phyloP scores from a whole-genome alignment of 176 grass and related monocot genomes.

The Raddia distichophylla region DNA sequence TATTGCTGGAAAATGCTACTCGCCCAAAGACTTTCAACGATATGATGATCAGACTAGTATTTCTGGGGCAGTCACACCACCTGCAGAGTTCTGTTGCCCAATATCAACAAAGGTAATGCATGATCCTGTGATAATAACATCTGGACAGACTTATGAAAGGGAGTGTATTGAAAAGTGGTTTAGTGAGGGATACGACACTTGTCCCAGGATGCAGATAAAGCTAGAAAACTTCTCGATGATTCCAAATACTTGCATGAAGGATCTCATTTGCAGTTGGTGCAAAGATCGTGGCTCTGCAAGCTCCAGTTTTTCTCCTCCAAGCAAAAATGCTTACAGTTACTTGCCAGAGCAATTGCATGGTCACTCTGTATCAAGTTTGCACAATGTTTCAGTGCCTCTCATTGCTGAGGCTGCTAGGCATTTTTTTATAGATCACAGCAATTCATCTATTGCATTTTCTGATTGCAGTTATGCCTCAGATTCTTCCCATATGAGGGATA shows the following conservation, averaged over 20 bases:
- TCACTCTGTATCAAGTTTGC: slow-evolving; percentile 89
- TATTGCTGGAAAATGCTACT: slow-evolving; percentile 50
- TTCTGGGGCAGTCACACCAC: slow-evolving; percentile 51
- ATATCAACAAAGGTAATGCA: slow-evolving; percentile 84
- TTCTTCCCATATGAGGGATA: slow-evolving; percentile 53
- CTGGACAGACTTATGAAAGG: slow-evolving; percentile 94
- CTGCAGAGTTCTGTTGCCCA: slow-evolving; percentile 86
- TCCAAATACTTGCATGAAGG: slow-evolving; percentile 80
- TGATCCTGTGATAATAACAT: slow-evolving; percentile 92
- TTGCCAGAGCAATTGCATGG: slow-evolving; percentile 61
- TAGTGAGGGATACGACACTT: slow-evolving; percentile 71
- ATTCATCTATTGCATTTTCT: slow-evolving; percentile 64
- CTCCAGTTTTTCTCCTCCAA: slow-evolving; percentile 41
- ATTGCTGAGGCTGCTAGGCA: slow-evolving; percentile 60
- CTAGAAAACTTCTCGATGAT: slow-evolving; percentile 75
- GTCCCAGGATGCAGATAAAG: slow-evolving; percentile 82
- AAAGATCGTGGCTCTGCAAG: slow-evolving; percentile 50
- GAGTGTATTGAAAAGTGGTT: slow-evolving; percentile 92
- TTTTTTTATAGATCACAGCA: slow-evolving; percentile 70
- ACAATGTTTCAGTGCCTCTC: slow-evolving; percentile 80
- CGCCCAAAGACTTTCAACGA: slow-evolving; percentile 37
- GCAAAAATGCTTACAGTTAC: slow-evolving; percentile 44
- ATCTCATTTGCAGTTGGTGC: slow-evolving; percentile 85
- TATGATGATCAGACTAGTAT: slow-evolving; percentile 41
- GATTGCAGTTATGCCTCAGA: slow-evolving; percentile 70